Evolutionary conservation across 1,139 yeast genomes (phyloP).

Genomic region (Diutina siamensis): DNA sequence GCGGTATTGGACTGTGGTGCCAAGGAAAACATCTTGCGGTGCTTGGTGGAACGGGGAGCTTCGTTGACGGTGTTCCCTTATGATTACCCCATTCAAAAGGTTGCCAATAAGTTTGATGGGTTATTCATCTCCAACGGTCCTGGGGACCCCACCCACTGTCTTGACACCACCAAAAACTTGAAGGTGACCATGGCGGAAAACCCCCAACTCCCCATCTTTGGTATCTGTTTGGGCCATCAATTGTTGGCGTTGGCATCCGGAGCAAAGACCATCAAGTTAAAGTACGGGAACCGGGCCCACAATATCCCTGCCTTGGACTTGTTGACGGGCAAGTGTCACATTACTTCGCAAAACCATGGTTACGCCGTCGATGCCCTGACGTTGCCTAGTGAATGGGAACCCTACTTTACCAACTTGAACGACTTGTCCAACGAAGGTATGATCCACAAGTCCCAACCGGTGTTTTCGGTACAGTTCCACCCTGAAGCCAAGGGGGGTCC

Average conservation of each 20-base stretch:
- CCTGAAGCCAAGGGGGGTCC: constrained; percentile 99
- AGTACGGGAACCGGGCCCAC: constrained; percentile 97
- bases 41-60: constrained; percentile 90
- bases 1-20: constrained; percentile 98
- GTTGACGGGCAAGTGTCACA: constrained; percentile 85
- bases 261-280: constrained; percentile 83
- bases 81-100: constrained; percentile 83
- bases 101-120: constrained; percentile 90
- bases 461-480: constrained; percentile 94
- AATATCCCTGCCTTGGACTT: constrained; percentile 92
- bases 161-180: constrained; percentile 66
- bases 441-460: constrained; percentile 77
- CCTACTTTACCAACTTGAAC: constrained; percentile 80
- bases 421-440: constrained; percentile 96
- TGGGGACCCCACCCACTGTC: constrained; percentile 95
- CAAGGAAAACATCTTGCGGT: constrained; percentile 90
- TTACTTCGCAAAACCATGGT: constrained; percentile 97
- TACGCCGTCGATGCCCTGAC: constrained; percentile 87
- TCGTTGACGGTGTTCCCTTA: constrained; percentile 93
- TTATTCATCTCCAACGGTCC: constrained; percentile 94
- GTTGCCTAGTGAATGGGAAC: constrained; percentile 68
- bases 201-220: constrained; percentile 79
- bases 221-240: constrained; percentile 96
- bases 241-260: constrained; percentile 90
- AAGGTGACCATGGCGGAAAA: constrained; percentile 53